Base-by-base conservation (phyloP, 768 basidiomycete species). In the Erythrobasidium yunnanense region DNA sequence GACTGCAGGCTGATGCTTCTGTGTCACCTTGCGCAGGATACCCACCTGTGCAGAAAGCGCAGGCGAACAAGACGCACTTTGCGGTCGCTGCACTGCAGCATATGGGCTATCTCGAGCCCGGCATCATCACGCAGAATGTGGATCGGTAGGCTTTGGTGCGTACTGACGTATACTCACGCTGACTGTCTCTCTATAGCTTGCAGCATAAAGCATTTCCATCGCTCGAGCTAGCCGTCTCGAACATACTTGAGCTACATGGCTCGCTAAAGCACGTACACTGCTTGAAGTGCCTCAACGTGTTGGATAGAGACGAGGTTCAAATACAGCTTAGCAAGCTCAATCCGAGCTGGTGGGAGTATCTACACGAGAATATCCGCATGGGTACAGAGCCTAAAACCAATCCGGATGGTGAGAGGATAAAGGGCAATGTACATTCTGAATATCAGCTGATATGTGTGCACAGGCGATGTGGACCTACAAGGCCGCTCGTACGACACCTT, bases 261-360 rank as follows among this genome's bases (percentile, higher is more conserved):
- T 62, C 67, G n/a, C 35, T 68, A n/a, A 68, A 68, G 35, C 51
- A 60, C 34, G 67, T 68, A 17, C 33, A 66, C 23, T 68, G 67
- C 38, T 49, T 68, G 20, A 63, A 33, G 15, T 68, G 67, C 27
- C 34, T 52, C 4, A 55, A 33, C 2, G 46, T 50, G 20, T 45
- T 51, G 15, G 67, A 68, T 32, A 2, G 67, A 54, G 60, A 68
- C 38, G 67, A 65, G 13, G 30, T 68, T 1, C 67, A 68, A 45
- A 54, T 56, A 17, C 20, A 51, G 25, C 33, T 68, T 2, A 35
- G 45, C 15, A 46, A 30, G 6, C 30, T 68, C 20, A 68, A 68
- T 57, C 67, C 67, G 4, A 60, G 65, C 5, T 68, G 67, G 67
- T 58, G 25, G 17, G 63, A 68, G 45, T 68, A 68, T 32, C 56